A percentile compares a stretch with the other conserved stretches of the same genome.
These are phyloP conservation scores for Ustilago nuda DNA, from an alignment of 1,284 basidiomycete genomes.

Conservation along the genomic window DNA sequence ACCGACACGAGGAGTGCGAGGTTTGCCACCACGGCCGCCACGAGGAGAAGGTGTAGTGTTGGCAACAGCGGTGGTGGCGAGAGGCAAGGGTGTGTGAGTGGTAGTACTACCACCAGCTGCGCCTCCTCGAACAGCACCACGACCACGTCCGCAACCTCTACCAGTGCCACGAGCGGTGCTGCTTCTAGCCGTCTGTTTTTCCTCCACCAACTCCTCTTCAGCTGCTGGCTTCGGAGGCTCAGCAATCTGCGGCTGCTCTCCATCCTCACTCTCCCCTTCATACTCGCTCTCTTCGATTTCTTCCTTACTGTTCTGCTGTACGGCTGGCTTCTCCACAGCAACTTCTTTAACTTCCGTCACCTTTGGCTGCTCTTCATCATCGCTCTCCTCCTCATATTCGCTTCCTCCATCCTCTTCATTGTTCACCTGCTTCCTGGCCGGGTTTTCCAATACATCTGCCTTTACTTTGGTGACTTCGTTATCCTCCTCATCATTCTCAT, in stretches of 20 bases:
- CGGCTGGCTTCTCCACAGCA: neutral
- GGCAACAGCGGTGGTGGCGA: neutral
- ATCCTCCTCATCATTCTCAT: slow-evolving; percentile 1
- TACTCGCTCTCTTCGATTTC: neutral
- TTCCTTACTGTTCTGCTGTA: neutral
- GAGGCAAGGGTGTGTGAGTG: neutral
- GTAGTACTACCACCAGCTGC: neutral
- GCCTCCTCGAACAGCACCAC: neutral
- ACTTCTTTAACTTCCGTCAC: too few relatives aligned
- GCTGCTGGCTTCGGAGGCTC: neutral
- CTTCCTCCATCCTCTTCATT: neutral
- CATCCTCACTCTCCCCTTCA: too few relatives aligned
- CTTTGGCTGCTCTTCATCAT: neutral
- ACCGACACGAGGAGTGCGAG: neutral
- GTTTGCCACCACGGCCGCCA: neutral
- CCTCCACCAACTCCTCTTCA: neutral
- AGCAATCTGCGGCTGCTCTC: too few relatives aligned
- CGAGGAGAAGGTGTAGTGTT: slow-evolving; percentile 1
- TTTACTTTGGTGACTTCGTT: neutral
- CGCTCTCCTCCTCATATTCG: neutral
- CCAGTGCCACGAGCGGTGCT: slow-evolving; percentile 14
- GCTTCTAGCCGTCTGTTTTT: slow-evolving; percentile 4
- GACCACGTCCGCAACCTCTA: slow-evolving; percentile 4
- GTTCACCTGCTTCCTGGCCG: neutral
- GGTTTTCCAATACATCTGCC: neutral